Evolutionary conservation across 1,284 basidiomycete genomes (phyloP).

Genomic region (Pseudozyma pruni): DNA sequence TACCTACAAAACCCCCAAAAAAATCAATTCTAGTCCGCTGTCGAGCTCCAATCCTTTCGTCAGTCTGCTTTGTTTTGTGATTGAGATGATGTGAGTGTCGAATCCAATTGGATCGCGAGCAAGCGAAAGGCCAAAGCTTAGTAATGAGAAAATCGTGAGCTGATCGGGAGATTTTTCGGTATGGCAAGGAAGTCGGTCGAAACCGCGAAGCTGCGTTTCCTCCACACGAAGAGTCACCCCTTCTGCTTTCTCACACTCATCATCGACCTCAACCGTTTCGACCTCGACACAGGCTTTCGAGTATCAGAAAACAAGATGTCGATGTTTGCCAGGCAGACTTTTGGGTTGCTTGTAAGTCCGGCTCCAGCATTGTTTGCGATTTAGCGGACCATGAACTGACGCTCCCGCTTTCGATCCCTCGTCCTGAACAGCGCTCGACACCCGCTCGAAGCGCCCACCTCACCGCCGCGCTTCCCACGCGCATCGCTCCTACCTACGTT

Average conservation of each 20-base stretch:
- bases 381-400: not conserved
- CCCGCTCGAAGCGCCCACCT: not conserved
- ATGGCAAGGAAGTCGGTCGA: slow-evolving; percentile 9
- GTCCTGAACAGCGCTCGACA: slow-evolving; percentile 1
- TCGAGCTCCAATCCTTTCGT: slow-evolving; percentile 7
- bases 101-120: too few species aligned
- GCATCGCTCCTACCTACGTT: not conserved
- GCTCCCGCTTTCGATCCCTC: not conserved
- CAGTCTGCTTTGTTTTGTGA: not conserved
- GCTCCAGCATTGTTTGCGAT: not conserved
- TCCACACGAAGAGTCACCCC: slow-evolving; percentile 4
- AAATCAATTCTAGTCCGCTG: slow-evolving; percentile 7
- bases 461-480: not conserved
- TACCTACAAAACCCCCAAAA: slow-evolving; percentile 1
- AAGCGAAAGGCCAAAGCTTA: not conserved
- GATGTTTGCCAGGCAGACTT: slow-evolving; percentile 17
- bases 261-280: not conserved
- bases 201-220: slow-evolving; percentile 5
- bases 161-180: not conserved
- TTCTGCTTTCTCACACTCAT: not conserved
- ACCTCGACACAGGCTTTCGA: too few species aligned
- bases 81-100: not conserved
- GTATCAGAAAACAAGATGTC: too few species aligned
- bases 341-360: slow-evolving; percentile 15
- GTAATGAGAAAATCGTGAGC: not conserved